A percentile compares a stretch with the other conserved stretches of the same genome.
These are phyloP conservation scores for Cyclotella baltica DNA, from an alignment of 108 stramenopile genomes.

Conservation along the genomic window DNA sequence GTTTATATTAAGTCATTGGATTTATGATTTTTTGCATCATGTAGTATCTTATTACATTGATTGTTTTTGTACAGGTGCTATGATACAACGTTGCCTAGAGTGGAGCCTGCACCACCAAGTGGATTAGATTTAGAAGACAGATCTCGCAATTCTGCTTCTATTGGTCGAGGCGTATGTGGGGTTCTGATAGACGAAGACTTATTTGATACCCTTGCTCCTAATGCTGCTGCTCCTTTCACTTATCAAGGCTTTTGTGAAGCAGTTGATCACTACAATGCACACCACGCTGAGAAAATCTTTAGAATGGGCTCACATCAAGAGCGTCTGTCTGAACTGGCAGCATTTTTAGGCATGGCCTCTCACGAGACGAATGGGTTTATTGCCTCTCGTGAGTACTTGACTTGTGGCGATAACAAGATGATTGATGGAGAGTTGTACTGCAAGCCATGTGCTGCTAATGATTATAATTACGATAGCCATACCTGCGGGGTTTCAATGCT, in stretches of 20 bases:
- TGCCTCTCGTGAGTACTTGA: conserved; percentile 31
- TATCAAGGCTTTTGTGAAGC: conserved; percentile 37
- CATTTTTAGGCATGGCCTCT: conserved; percentile 41
- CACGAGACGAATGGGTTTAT: conserved; percentile 39
- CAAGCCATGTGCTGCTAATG: conserved; percentile 22
- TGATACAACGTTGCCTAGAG: conserved; percentile 31
- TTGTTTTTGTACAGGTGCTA: conserved; percentile 8
- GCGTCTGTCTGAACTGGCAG: conserved; percentile 28
- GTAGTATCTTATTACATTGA: neutral
- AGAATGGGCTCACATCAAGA: conserved; percentile 30
- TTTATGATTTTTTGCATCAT: neutral
- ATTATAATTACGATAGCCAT: conserved; percentile 38
- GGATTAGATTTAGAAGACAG: conserved; percentile 22
- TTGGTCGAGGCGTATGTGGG: conserved; percentile 31
- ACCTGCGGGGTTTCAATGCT: conserved; percentile 33
- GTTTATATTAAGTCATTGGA: too few species aligned
- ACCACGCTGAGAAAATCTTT: conserved; percentile 41
- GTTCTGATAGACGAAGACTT: conserved; percentile 14
- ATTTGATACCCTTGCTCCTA: conserved; percentile 27
- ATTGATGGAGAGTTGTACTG: conserved; percentile 27
- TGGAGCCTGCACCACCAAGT: conserved; percentile 33
- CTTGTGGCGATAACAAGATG: conserved; percentile 33
- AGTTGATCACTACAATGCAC: conserved; percentile 37
- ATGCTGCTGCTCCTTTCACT: conserved; percentile 32
- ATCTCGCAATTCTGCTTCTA: neutral